Conservation (phyloP, 1,139 yeast species). For the Yamadazyma conglobata region DNA sequence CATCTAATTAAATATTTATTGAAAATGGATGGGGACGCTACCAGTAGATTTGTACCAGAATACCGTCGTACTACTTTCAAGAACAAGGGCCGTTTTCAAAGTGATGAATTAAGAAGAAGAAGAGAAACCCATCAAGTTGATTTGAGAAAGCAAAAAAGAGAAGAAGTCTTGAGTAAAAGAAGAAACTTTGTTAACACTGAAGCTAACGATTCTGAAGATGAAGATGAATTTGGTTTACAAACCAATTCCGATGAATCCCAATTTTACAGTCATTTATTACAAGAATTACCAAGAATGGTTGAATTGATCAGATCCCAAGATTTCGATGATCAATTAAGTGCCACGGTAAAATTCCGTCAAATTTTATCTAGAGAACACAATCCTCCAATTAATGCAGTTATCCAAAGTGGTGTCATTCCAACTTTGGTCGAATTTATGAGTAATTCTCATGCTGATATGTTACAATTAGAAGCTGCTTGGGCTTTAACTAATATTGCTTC, state of each 20-base stretch:
- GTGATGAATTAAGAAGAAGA: conserved; percentile 96
- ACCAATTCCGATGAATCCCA: conserved; percentile 43
- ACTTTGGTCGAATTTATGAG: conserved; percentile 83
- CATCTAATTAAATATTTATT: no score
- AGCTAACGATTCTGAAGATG: conserved; percentile 42
- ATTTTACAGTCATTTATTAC: conserved; percentile 57
- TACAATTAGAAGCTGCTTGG: conserved; percentile 99
- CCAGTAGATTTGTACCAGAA: conserved; percentile 89
- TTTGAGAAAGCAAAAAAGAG: conserved; percentile 93
- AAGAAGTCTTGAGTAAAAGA: conserved; percentile 89
- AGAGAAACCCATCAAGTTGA: conserved; percentile 98
- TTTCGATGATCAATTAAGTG: conserved; percentile 77
- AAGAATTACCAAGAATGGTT: conserved; percentile 83
- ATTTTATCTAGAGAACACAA: conserved; percentile 89
- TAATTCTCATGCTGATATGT: conserved; percentile 73
- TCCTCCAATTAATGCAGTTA: conserved; percentile 96
- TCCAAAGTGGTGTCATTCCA: conserved; percentile 90
- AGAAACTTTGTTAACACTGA: conserved; percentile 56
- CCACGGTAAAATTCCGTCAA: conserved; percentile 92
- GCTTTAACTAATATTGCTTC: conserved; percentile 97
- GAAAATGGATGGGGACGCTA: conserved; percentile 72
- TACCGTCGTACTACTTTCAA: conserved; percentile 96
- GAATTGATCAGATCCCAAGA: conserved; percentile 74
- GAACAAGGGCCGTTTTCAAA: conserved; percentile 89
- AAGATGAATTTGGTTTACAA: conserved; percentile 34